Evolutionary conservation across 2,329 filamentous ascomycete species (phyloP), one percentile per base, ranked within the genome.

Genomic region (Cladobotryum mycophilum): DNA sequence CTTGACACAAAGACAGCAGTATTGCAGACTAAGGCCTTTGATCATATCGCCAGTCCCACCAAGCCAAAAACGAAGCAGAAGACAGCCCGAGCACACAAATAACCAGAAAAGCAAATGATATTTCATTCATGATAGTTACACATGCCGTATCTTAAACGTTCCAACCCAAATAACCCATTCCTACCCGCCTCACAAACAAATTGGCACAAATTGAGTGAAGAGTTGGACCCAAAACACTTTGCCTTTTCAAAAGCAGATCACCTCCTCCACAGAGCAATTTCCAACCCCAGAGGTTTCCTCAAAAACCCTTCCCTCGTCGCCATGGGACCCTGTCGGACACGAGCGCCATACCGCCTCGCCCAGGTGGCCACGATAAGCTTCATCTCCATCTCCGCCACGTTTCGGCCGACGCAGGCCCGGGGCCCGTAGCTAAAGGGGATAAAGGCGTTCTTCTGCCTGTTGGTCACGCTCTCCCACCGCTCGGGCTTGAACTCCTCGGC

Each of bases 321-420:
- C 82, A 93, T 80, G 12, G 72, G 70, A 0, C 81, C 77, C 60
- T 87, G 84, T 25, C 69, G 56, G 38, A 79, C 54, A 14, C 66
- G 64, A 0, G 80, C 76, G 4, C 68, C 61, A 48, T 80, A 81
- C 59, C 77, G 65, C 48, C 71, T 68, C 15, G 70, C 75, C 80
- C 78, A 87, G 40, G 88, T 89, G 0, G 78, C 80, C 3, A 84
- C 81, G 54, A 93, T 92, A 41, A 91, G 75, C 62, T 86, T 85
- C 71, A 95, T 75, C 67, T 95, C 88, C 88, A 95, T 92, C 75
- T 93, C 88, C 0, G 89, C 89, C 4, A 95, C 85, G 54, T 95
- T 93, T 34, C 88, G 70, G 0, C 89, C 89, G 1, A 93, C 86
- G 52, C 85, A 89, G 0, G 83, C 76, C 6, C 85, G 69, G 0